These are phyloP conservation scores for Starmerella asiatica DNA, from an alignment of 805 yeast genomes.

Conservation along the genomic window DNA sequence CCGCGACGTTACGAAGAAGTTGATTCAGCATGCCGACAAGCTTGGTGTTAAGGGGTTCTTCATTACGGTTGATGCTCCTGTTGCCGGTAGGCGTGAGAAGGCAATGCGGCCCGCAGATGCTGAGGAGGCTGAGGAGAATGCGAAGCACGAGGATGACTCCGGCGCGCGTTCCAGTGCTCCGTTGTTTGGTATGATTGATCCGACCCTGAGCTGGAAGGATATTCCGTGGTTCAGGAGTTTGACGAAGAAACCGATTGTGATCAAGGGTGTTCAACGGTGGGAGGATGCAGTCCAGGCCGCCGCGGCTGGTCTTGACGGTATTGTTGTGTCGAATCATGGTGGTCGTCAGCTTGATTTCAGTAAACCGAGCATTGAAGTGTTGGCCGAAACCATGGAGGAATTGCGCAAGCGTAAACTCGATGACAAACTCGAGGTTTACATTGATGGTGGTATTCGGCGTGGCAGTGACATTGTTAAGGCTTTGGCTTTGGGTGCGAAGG, in stretches of 20 bases:
- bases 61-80: slow-evolving; percentile 77
- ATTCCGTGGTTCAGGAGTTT: slow-evolving; percentile 13
- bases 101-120: slow-evolving; percentile 58
- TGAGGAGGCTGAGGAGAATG: slow-evolving; percentile 27
- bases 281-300: slow-evolving; percentile 68
- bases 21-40: slow-evolving; percentile 58
- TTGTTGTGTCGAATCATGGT: slow-evolving; percentile 80
- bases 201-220: slow-evolving; percentile 26
- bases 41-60: slow-evolving; percentile 71
- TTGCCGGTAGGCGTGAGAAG: slow-evolving; percentile 80
- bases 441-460: slow-evolving; percentile 69
- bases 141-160: slow-evolving; percentile 6
- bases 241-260: slow-evolving; percentile 31
- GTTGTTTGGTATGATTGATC: slow-evolving; percentile 74
- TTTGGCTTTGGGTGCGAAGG: slow-evolving; percentile 60
- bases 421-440: slow-evolving; percentile 44
- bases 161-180: slow-evolving; percentile 60
- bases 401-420: slow-evolving; percentile 23
- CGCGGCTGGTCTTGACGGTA: slow-evolving; percentile 58
- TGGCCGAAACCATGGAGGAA: slow-evolving; percentile 53
- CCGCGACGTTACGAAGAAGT: slow-evolving; percentile 44
- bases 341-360: slow-evolving; percentile 79
- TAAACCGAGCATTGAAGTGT: slow-evolving; percentile 55
- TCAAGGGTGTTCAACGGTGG: slow-evolving; percentile 75
- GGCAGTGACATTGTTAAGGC: slow-evolving; percentile 68